Evolutionary conservation across 1,284 basidiomycete species (phyloP).

Genomic region (Trametes hirsuta): DNA sequence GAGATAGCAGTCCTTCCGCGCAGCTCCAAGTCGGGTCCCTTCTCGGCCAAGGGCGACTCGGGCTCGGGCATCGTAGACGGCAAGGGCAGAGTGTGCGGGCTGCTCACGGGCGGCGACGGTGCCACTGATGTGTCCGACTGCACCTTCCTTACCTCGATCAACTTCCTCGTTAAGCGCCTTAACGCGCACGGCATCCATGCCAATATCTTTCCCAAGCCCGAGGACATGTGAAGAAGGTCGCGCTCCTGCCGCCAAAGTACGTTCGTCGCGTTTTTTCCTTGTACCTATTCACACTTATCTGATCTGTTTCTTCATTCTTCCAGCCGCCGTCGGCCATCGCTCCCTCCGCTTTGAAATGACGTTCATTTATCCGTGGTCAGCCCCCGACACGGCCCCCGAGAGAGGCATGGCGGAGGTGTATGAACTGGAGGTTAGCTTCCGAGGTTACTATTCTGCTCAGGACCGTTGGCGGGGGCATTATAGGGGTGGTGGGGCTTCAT

Average conservation of each 20-base stretch:
- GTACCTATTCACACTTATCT: background rate
- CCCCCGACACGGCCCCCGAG: background rate
- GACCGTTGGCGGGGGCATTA: background rate
- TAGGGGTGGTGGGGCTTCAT: background rate
- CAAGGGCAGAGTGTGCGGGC: constrained; percentile 25
- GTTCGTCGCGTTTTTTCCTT: background rate
- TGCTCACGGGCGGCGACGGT: constrained; percentile 32
- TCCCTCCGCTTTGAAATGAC: background rate
- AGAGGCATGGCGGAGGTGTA: constrained; percentile 13
- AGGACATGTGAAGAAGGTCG: background rate
- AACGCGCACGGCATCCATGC: background rate
- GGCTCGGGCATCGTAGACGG: constrained; percentile 30
- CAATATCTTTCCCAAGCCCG: background rate
- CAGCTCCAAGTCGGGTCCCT: constrained; percentile 25
- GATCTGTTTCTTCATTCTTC: background rate
- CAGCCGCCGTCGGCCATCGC: background rate
- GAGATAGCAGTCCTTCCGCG: constrained; percentile 27
- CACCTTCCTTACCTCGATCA: constrained; percentile 30
- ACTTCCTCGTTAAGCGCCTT: constrained; percentile 27
- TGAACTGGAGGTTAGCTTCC: constrained; percentile 20
- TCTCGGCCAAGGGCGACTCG: constrained; percentile 33
- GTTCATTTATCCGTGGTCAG: constrained; percentile 14
- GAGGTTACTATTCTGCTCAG: constrained; percentile 1
- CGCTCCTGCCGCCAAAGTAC: background rate
- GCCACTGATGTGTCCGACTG: constrained; percentile 25